phyloP scores from a whole-genome alignment of 257 asterid species.

The Salvia miltiorrhiza region DNA sequence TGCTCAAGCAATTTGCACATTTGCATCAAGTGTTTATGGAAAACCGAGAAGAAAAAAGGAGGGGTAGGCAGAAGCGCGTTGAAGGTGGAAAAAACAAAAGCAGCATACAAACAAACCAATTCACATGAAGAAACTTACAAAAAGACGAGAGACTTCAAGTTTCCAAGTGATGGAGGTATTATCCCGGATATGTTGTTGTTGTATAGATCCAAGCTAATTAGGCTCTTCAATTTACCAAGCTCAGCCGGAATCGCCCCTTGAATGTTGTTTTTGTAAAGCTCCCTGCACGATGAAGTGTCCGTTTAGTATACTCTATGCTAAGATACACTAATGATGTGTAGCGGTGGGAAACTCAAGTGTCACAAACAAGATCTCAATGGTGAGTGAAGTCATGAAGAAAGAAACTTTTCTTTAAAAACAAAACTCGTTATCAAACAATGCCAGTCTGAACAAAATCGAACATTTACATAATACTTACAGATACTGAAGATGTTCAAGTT shows the following conservation, averaged over 20 bases:
- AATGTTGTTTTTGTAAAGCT: constrained; percentile 78
- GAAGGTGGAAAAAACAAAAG: not conserved
- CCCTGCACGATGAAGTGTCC: constrained; percentile 41
- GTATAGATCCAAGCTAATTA: constrained; percentile 79
- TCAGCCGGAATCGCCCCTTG: constrained; percentile 67
- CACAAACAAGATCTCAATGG: constrained; percentile 3
- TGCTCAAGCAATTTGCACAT: not conserved
- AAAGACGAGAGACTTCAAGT: constrained; percentile 68
- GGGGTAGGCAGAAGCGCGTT: not conserved
- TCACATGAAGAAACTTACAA: constrained; percentile 46
- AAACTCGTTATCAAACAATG: not conserved
- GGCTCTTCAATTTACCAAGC: constrained; percentile 70
- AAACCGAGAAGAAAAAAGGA: not conserved
- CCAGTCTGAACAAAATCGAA: not conserved
- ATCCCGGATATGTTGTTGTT: constrained; percentile 69
- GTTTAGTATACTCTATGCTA: constrained; percentile 1
- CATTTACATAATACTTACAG: constrained; percentile 41
- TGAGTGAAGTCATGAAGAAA: not conserved
- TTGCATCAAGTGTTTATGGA: not conserved
- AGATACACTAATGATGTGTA: not conserved
- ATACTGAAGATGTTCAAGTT: constrained; percentile 42
- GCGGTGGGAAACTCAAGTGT: not conserved
- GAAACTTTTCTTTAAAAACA: not conserved
- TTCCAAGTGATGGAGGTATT: constrained; percentile 63
- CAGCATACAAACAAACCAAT: not conserved